phyloP scores from a whole-genome alignment of 2,329 filamentous ascomycete species.

The Claviceps quebecensis region DNA sequence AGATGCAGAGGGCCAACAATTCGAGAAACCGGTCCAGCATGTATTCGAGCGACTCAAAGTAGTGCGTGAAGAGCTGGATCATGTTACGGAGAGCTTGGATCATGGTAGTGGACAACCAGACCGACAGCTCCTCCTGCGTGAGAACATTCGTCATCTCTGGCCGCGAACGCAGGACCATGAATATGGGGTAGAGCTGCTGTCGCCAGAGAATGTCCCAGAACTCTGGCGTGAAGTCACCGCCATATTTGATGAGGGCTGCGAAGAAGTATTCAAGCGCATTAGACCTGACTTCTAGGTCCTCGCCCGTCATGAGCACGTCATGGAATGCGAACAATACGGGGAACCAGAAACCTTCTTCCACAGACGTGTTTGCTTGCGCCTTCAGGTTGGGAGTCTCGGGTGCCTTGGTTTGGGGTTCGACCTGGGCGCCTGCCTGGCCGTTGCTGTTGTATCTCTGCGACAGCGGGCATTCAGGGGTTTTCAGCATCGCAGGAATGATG shows the following conservation, averaged over 20 bases:
- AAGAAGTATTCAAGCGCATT: slow-evolving; percentile 93
- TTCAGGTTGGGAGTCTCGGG: slow-evolving; percentile 28
- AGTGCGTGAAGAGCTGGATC: slow-evolving; percentile 97
- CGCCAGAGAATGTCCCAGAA: slow-evolving; percentile 99
- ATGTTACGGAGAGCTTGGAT: slow-evolving; percentile 96
- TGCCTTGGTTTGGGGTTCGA: slow-evolving; percentile 29
- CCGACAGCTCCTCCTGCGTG: slow-evolving; percentile 91
- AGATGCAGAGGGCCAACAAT: slow-evolving; percentile 87
- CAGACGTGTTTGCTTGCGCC: slow-evolving; percentile 54
- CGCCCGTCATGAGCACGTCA: slow-evolving; percentile 96
- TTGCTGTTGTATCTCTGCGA: slow-evolving; percentile 43
- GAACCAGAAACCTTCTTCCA: slow-evolving; percentile 98
- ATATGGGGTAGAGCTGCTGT: slow-evolving; percentile 93
- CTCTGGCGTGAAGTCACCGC: slow-evolving; percentile 77
- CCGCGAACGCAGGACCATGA: slow-evolving; percentile 91
- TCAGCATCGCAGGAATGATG: slow-evolving; percentile 86
- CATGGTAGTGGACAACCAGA: slow-evolving; percentile 98
- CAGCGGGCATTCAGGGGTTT: slow-evolving; percentile 86
- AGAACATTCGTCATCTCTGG: slow-evolving; percentile 92
- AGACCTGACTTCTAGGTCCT: slow-evolving; percentile 89
- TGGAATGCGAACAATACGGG: slow-evolving; percentile 97
- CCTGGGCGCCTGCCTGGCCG: slow-evolving; percentile 15
- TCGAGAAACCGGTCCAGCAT: slow-evolving; percentile 98
- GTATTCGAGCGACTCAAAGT: slow-evolving; percentile 89
- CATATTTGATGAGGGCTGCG: slow-evolving; percentile 78